These are phyloP conservation scores for Termitomyces sp. DNA, from an alignment of 768 basidiomycete genomes.

Conservation along the genomic window DNA sequence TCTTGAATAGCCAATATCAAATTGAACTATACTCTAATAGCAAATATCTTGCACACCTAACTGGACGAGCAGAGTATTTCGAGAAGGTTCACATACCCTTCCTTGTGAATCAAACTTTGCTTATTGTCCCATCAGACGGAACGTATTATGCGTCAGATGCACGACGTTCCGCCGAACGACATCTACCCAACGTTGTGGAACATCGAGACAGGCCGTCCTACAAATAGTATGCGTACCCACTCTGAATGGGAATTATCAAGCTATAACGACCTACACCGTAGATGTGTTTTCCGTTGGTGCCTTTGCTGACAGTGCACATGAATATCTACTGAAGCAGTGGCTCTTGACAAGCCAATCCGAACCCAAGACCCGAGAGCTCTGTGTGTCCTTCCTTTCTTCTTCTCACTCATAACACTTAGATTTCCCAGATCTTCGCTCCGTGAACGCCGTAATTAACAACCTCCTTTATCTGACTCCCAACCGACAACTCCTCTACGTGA, in stretches of 20 bases:
- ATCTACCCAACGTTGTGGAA: constrained; percentile 54
- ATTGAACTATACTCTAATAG: constrained; percentile 21
- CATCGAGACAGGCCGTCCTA: constrained; percentile 34
- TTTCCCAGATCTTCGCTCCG: constrained; percentile 36
- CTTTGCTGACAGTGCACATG: constrained; percentile 60
- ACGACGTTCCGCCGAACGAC: constrained; percentile 39
- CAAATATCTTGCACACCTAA: constrained; percentile 76
- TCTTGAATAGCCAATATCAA: neutral
- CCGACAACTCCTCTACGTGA: constrained; percentile 53
- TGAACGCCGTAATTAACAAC: constrained; percentile 43
- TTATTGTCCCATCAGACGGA: constrained; percentile 32
- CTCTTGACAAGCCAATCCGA: constrained; percentile 52
- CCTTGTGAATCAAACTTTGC: neutral
- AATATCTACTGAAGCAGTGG: constrained; percentile 68
- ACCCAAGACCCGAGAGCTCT: constrained; percentile 45
- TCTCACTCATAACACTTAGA: constrained; percentile 20
- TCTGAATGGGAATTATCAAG: neutral
- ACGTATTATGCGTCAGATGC: constrained; percentile 42
- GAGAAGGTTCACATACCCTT: constrained; percentile 28
- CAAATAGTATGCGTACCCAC: constrained; percentile 30
- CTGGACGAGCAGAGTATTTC: constrained; percentile 59
- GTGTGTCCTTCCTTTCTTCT: constrained; percentile 38
- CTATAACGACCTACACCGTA: constrained; percentile 16
- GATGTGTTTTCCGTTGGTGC: constrained; percentile 47
- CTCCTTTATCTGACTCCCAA: constrained; percentile 48